A percentile compares a stretch with the other conserved stretches of the same genome.
These are phyloP conservation scores for Mycosphaerella arachidis DNA, from an alignment of 2,329 filamentous ascomycete genomes.

Conservation along the genomic window DNA sequence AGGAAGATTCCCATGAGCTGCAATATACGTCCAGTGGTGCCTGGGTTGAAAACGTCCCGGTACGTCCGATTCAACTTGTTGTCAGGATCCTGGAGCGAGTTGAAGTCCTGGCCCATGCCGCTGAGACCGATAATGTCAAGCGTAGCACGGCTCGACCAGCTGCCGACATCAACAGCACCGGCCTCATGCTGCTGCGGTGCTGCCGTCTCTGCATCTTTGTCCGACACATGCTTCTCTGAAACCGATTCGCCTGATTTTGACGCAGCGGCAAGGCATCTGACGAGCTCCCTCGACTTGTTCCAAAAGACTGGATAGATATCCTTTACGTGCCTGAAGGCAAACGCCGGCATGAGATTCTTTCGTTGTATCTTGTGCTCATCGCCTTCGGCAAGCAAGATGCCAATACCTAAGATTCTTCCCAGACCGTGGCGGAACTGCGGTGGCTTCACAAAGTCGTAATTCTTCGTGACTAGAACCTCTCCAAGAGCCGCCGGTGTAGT, in stretches of 20 bases:
- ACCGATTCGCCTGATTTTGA: conserved; percentile 27
- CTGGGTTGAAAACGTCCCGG: conserved; percentile 46
- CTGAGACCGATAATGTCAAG: conserved; percentile 57
- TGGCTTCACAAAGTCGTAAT: conserved; percentile 50
- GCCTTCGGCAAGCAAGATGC: conserved; percentile 78
- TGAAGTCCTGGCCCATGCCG: conserved; percentile 55
- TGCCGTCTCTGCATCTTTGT: conserved; percentile 5
- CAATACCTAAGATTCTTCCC: conserved; percentile 62
- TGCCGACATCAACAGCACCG: conserved; percentile 41
- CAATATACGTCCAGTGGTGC: conserved; percentile 52
- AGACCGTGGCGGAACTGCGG: conserved; percentile 49
- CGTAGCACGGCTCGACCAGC: conserved; percentile 49
- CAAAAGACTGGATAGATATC: conserved; percentile 47
- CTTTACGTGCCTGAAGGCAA: conserved; percentile 49
- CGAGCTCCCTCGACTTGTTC: conserved; percentile 44
- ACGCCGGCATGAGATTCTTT: conserved; percentile 47
- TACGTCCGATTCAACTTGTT: conserved; percentile 53
- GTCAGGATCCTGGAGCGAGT: conserved; percentile 46
- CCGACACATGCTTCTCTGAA: conserved; percentile 11
- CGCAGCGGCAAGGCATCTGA: conserved; percentile 28
- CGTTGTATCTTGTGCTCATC: conserved; percentile 72
- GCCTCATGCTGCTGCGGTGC: conserved; percentile 30
- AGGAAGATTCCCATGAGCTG: conserved; percentile 50
- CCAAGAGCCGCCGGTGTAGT: conserved; percentile 45
- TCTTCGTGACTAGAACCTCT: conserved; percentile 49